Conservation (phyloP, 352 stramenopile species). For the Thalassiosira hispida region DNA sequence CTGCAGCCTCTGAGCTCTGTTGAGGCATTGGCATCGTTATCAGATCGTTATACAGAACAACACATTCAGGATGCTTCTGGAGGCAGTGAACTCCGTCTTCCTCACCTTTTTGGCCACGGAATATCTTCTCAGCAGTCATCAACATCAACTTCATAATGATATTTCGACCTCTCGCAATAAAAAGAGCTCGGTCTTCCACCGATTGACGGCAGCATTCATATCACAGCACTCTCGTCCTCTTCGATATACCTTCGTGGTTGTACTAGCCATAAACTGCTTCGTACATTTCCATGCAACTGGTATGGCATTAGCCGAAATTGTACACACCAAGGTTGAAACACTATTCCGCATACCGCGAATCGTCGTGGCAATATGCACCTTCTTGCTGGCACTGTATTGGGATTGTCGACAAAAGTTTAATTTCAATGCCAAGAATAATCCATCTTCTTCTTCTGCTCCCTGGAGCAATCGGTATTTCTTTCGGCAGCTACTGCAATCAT, state of each 20-base stretch:
- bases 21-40: too few relatives aligned
- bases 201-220: not conserved
- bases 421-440: conserved; percentile 7
- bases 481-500: conserved; percentile 51
- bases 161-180: not conserved
- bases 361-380: conserved; percentile 62
- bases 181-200: not conserved
- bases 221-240: conserved; percentile 21
- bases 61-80: conserved; percentile 69
- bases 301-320: conserved; percentile 26
- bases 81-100: conserved; percentile 77
- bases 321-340: conserved; percentile 36
- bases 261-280: conserved; percentile 61
- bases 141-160: not conserved
- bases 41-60: too few relatives aligned
- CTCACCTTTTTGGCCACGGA: conserved; percentile 77
- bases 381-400: conserved; percentile 66
- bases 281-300: conserved; percentile 54
- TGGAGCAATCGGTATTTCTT: conserved; percentile 62
- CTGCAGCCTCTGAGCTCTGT: too few relatives aligned
- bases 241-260: conserved; percentile 20
- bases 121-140: conserved; percentile 49
- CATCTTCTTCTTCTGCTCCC: not conserved
- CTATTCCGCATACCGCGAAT: conserved; percentile 65
- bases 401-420: conserved; percentile 58